A percentile compares a stretch with the other conserved stretches of the same genome.
These are phyloP conservation scores for Magnolia kwangsiensis DNA, from an alignment of 164 flowering plant genomes.

Conservation along the genomic window DNA sequence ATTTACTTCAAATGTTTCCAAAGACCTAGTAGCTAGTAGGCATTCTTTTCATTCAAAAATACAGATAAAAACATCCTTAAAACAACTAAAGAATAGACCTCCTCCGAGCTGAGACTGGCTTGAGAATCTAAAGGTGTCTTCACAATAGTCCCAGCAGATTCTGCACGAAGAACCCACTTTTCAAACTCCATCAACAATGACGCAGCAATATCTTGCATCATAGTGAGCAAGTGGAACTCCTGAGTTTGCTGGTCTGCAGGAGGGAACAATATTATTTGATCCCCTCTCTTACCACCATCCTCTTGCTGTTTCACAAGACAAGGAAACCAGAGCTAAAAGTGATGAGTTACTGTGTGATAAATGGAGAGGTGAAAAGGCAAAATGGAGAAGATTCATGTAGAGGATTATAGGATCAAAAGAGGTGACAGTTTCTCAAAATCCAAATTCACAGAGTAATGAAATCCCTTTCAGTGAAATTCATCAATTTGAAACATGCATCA, in stretches of 20 bases:
- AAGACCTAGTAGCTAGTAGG: not conserved
- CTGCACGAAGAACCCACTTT: conserved; percentile 97
- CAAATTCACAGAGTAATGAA: not conserved
- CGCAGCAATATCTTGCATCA: conserved; percentile 99
- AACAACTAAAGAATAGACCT: conserved; percentile 96
- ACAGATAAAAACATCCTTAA: conserved; percentile 24
- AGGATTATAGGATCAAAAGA: not conserved
- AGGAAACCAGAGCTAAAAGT: not conserved
- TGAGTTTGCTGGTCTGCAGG: conserved; percentile 87
- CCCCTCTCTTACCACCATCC: conserved; percentile 59
- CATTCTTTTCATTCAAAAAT: not conserved
- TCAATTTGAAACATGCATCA: not conserved
- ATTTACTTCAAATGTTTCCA: not conserved
- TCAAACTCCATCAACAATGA: conserved; percentile 96
- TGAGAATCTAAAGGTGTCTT: conserved; percentile 99
- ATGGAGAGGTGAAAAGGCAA: not conserved
- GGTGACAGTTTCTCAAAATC: not conserved
- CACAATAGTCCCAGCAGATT: conserved; percentile 89
- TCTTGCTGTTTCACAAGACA: conserved; percentile 55
- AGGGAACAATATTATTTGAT: conserved; percentile 72
- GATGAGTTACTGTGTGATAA: not conserved
- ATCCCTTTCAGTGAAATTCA: not conserved
- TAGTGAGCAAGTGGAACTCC: conserved; percentile 87
- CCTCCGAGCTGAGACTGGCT: conserved; percentile 99
- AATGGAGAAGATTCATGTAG: not conserved